Percentiles rank a stretch among this genome's conserved stretches.
Conservation (phyloP, 495 filamentous ascomycete species). For the Haplographium delicatum region DNA sequence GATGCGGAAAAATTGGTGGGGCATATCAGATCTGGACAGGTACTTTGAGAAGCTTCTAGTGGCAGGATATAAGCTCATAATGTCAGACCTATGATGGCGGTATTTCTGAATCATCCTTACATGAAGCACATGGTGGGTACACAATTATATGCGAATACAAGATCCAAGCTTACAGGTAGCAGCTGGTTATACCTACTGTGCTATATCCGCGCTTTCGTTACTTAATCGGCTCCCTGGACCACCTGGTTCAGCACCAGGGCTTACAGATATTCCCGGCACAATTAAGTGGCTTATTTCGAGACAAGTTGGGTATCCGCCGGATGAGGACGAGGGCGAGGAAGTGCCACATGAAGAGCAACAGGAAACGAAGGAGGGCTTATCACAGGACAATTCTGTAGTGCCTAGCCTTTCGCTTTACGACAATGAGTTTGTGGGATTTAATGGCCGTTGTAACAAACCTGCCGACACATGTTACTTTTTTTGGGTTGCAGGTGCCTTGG, state of each 20-base stretch:
- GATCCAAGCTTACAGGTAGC: conserved; percentile 17
- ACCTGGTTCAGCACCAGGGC: conserved; percentile 34
- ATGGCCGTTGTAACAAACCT: conserved; percentile 81
- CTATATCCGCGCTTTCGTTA: conserved; percentile 67
- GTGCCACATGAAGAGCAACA: conserved; percentile 14
- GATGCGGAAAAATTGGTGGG: conserved; percentile 60
- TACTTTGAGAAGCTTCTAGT: conserved; percentile 28
- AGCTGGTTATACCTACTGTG: conserved; percentile 90
- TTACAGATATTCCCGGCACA: conserved; percentile 30
- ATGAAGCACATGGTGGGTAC: conserved; percentile 81
- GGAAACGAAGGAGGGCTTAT: conserved; percentile 15
- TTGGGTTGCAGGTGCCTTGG: conserved; percentile 75
- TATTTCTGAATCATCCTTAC: conserved; percentile 70
- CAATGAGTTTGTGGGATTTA: conserved; percentile 58
- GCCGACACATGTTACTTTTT: conserved; percentile 94
- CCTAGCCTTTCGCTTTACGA: conserved; percentile 32
- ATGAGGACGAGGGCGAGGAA: conserved; percentile 42
- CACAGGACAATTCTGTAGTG: conserved; percentile 29
- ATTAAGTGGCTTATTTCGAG: conserved; percentile 65
- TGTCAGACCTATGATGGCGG: conserved; percentile 85
- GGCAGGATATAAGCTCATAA: conserved; percentile 13
- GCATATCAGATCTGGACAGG: conserved; percentile 68
- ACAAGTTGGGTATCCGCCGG: conserved; percentile 42
- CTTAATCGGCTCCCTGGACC: conserved; percentile 46
- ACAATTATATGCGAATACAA: neutral